A percentile compares a stretch with the other conserved stretches of the same genome.
These are phyloP conservation scores for Botryotinia narcissicola DNA, from an alignment of 2,329 filamentous ascomycete species.

Conservation along the genomic window DNA sequence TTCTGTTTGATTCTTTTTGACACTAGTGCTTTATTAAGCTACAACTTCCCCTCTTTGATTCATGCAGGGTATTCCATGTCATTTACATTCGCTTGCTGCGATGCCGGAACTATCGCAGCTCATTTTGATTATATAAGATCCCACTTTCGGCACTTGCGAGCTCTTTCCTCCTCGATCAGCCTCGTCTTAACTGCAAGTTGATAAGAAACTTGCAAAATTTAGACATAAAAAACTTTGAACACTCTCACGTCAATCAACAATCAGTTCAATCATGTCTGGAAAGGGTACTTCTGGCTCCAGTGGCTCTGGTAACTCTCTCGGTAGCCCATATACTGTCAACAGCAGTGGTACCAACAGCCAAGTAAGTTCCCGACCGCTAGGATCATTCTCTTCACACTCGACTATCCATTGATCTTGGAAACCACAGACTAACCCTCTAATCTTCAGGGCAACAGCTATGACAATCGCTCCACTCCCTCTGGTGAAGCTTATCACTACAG, in stretches of 20 bases:
- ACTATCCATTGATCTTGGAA: background rate
- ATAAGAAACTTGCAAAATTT: background rate
- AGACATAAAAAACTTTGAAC: background rate
- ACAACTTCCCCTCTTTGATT: background rate
- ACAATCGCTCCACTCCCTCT: conserved; percentile 59
- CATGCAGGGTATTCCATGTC: background rate
- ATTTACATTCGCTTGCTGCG: background rate
- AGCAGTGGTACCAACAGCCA: conserved; percentile 58
- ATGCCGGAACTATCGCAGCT: background rate
- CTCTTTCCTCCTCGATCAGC: background rate
- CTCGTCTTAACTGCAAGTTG: background rate
- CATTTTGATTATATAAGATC: background rate
- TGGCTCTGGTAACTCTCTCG: background rate
- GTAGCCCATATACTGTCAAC: conserved; percentile 41
- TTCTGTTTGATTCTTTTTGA: background rate
- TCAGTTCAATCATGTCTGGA: background rate
- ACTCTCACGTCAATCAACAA: background rate
- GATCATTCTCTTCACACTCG: background rate
- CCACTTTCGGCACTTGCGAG: background rate
- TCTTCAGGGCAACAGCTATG: conserved; percentile 64
- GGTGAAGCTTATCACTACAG: conserved; percentile 63
- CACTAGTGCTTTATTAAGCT: background rate
- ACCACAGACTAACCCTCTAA: background rate
- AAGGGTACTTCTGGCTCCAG: background rate
- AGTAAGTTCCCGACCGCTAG: conserved; percentile 42